phyloP scores from a whole-genome alignment of 1,139 yeast species.

The Candida glucosophila region DNA sequence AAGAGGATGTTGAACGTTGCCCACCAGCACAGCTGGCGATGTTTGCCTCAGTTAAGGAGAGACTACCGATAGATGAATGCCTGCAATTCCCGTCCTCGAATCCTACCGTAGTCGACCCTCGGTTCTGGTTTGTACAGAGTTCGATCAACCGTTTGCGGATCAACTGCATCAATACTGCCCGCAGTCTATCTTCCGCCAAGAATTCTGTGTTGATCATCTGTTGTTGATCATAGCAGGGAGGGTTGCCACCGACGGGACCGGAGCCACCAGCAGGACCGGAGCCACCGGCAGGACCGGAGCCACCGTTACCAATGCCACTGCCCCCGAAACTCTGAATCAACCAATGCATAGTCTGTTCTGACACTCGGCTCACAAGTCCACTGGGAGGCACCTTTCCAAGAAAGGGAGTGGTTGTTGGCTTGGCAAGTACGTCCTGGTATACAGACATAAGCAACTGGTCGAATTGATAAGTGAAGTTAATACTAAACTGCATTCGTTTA shows the following conservation, averaged over 20 bases:
- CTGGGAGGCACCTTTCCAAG: conserved; percentile 37
- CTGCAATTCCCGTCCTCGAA: conserved; percentile 10
- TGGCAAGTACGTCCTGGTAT: conserved; percentile 27
- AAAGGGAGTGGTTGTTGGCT: conserved; percentile 42
- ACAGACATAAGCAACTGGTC: conserved; percentile 30
- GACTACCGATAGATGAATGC: conserved; percentile 34
- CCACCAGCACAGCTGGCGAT: conserved; percentile 10
- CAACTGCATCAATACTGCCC: conserved; percentile 35
- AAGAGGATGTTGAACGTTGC: conserved; percentile 17
- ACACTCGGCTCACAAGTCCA: conserved; percentile 36
- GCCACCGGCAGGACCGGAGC: too few relatives aligned
- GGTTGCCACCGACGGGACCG: too few relatives aligned
- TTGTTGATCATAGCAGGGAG: conserved; percentile 25
- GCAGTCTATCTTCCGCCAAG: conserved; percentile 23
- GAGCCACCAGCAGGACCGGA: too few relatives aligned
- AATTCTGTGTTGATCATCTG: conserved; percentile 25
- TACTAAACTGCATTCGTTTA: conserved; percentile 18
- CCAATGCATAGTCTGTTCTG: conserved; percentile 30
- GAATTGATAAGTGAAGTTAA: conserved; percentile 27
- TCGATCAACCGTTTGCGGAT: conserved; percentile 36
- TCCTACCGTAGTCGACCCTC: conserved; percentile 17
- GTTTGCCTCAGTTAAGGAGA: conserved; percentile 35
- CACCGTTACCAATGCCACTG: too few relatives aligned
- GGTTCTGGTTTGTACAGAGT: conserved; percentile 20
- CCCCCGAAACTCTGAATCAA: conserved; percentile 14